Base-by-base conservation (phyloP, 106 monocot genomes). In the Cymbidium sinense region DNA sequence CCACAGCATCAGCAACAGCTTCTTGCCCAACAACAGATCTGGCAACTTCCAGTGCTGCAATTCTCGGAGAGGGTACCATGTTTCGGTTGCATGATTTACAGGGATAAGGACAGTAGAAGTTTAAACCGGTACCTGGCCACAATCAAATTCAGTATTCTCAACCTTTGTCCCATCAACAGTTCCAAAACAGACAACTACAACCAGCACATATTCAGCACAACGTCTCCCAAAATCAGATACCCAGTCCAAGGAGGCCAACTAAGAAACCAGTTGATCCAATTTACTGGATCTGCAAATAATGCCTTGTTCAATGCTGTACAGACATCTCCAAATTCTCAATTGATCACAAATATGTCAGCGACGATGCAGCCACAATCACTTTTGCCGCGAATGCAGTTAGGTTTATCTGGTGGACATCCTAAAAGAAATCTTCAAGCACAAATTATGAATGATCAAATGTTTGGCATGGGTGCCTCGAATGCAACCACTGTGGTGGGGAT, bases 71-170 rank as follows among this genome's bases (percentile, higher is more conserved):
- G 85, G 86, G 69, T 43, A 79, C 87, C 75, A 86, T 90, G 36
- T 85, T 87, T 75, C 95, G 90, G 76, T 78, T 90, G 64, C 90
- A 95, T 87, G 95, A 95, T 81, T 73, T 90, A 74, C 85, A 90
- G 47, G 93, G 87, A 4, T 93, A 92, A 35, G 7, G 85, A 54
- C 92, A 95, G 67, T 88, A 88, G 64, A 95, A 93, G 62, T 89
- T 95, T 70, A 90, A 88, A 70, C 78, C 86, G 87, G 80, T 82
- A 51, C 33, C 87, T 65, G 87, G 79, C 43, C 98, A 94, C 41
- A 90, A 86, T 74, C 92, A 88, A 77, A 87, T 94, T 88, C 90
- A 90, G 43, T 98, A 92, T 81, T 79, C 89, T 74, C 98, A 98
- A 51, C 43, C 91, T 43, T 62, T 94, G 33, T 70, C 78, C 50